Conservation (phyloP, 2,329 filamentous ascomycete species). For the Aureobasidium musti region DNA sequence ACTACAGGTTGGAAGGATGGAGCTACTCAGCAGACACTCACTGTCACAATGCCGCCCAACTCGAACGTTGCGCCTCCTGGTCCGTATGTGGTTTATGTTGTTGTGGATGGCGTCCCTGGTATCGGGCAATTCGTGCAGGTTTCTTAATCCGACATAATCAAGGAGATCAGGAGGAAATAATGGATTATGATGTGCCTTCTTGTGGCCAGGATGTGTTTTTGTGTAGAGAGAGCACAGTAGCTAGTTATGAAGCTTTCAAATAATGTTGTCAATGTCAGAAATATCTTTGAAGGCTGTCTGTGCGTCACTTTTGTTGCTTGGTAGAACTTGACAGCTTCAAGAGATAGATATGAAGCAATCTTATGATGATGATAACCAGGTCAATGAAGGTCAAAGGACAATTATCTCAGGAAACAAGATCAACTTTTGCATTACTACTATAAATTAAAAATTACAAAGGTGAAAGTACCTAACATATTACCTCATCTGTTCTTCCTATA, state of each 20-base stretch:
- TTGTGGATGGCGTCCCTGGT: constrained; percentile 57
- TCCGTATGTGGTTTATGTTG: constrained; percentile 61
- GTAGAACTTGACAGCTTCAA: no score
- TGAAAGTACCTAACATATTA: neutral
- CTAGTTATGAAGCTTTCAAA: neutral
- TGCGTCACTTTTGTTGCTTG: no score
- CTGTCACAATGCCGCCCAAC: constrained; percentile 58
- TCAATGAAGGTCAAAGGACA: no score
- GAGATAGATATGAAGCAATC: no score
- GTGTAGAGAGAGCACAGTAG: neutral
- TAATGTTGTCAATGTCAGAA: neutral
- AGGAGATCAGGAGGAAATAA: neutral
- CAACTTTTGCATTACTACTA: neutral
- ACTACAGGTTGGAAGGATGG: constrained; percentile 35
- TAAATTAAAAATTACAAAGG: neutral
- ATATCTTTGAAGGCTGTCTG: no score
- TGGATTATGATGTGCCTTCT: neutral
- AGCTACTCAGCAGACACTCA: constrained; percentile 53
- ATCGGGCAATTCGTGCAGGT: constrained; percentile 30
- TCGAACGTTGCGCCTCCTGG: constrained; percentile 59
- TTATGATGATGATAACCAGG: no score
- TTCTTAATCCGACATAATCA: neutral
- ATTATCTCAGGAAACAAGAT: no score
- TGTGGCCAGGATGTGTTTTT: neutral
- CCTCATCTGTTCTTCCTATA: neutral